Percentiles rank a stretch among this genome's conserved stretches.
phyloP scores from a whole-genome alignment of 2,329 filamentous ascomycete species.

The Hypoxylon sp. region DNA sequence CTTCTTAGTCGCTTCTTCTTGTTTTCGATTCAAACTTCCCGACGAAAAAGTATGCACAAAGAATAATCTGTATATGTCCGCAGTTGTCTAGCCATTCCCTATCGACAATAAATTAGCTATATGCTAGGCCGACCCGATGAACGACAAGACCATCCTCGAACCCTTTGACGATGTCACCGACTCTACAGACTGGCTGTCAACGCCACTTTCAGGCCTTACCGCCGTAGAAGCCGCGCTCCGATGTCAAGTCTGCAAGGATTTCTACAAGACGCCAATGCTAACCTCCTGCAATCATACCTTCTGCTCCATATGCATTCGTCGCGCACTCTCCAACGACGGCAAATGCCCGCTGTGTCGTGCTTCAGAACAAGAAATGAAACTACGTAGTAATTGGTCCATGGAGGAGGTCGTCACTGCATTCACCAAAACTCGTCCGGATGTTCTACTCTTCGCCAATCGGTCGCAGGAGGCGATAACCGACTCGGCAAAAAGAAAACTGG shows the following conservation, averaged over 20 bases:
- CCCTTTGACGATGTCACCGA: constrained; percentile 70
- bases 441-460: constrained; percentile 75
- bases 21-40: constrained; percentile 2
- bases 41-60: constrained; percentile 9
- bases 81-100: neutral
- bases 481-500: constrained; percentile 67
- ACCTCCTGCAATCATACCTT: constrained; percentile 97
- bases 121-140: constrained; percentile 36
- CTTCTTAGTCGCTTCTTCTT: constrained; percentile 6
- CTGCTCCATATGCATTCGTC: constrained; percentile 94
- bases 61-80: neutral
- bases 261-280: constrained; percentile 94
- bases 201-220: constrained; percentile 75
- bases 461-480: constrained; percentile 51
- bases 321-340: constrained; percentile 84
- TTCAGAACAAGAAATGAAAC: constrained; percentile 84
- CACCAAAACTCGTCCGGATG: constrained; percentile 70
- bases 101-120: neutral
- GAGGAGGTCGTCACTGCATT: constrained; percentile 90
- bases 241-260: constrained; percentile 98
- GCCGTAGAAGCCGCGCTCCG: constrained; percentile 87
- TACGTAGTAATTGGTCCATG: constrained; percentile 87
- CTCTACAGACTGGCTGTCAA: constrained; percentile 87
- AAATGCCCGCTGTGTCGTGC: constrained; percentile 89
- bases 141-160: constrained; percentile 34